Base-by-base conservation (phyloP, 257 asterid species). In the Nyctanthes arbortristis region DNA sequence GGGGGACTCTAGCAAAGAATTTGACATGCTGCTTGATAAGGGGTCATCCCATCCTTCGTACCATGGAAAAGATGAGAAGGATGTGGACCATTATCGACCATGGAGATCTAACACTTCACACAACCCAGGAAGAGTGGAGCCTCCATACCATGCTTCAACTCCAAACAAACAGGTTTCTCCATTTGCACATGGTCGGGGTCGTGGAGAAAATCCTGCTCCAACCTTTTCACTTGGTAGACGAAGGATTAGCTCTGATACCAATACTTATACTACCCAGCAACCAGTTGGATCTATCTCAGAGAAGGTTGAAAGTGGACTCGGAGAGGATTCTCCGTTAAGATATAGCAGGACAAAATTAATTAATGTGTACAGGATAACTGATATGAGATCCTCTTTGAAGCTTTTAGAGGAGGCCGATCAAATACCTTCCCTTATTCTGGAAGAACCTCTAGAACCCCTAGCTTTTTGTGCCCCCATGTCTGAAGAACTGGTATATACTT, bases 1-100 rank as follows among this genome's bases (percentile, higher is more conserved):
- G 97, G 83, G 81, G 37, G 94, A 83, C 49, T 35, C 84, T 47
- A 76, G 68, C 75, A 93, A 83, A 71, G 96, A 84, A 64, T 77
- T 78, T 65, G 96, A 84, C 59, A 27, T 59, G 61, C 59, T 73
- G 63, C 77, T 71, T 67, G 99, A 91, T 36, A 91, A 85, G 74
- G 93, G 77, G 49, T 64, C 89, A 37, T 52, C 80, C 39, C 81
- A 77, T 37, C 56, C 71, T 73, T 75, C 89, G 59, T 70, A 74
- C 68, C 86, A 78, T 68, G 89, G 84, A 9, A 89, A 91, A 88
- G 97, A 88, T 32, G 97, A 91, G 75, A 86, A 66, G 77, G 97
- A 87, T 58, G 89, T 87, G 76, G 97, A 86, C 45, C 81, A 80
- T 69, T 81, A 82, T 77, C 96, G 96, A 59, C 93, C 96, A n/a